These are phyloP conservation scores for Sphaerobolus stellatus DNA, from an alignment of 1,284 basidiomycete species.

Conservation along the genomic window DNA sequence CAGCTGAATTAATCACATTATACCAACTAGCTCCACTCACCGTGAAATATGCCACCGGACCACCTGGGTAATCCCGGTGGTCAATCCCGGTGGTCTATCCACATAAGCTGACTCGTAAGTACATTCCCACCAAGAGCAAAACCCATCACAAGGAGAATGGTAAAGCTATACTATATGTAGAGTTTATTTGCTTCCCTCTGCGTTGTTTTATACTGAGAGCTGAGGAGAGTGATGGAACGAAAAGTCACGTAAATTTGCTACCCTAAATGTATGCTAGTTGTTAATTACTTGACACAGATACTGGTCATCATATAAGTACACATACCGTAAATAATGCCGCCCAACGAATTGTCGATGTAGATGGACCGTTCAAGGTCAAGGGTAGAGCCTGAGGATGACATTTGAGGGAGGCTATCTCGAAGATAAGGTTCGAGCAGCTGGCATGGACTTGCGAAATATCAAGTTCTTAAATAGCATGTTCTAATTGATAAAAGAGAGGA, in stretches of 20 bases:
- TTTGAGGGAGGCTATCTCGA: too few species aligned
- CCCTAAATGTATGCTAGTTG: conserved; percentile 17
- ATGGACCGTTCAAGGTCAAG: conserved; percentile 27
- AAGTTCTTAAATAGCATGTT: too few species aligned
- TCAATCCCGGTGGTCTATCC: too few species aligned
- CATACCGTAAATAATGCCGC: conserved; percentile 28
- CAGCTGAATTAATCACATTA: conserved; percentile 28
- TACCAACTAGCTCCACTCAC: conserved; percentile 15
- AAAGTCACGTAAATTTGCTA: conserved; percentile 25
- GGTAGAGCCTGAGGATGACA: too few species aligned
- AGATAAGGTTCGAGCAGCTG: too few species aligned
- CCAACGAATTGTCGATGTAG: conserved; percentile 27
- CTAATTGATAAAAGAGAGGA: too few species aligned
- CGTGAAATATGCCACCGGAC: conserved; percentile 23
- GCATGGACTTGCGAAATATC: too few species aligned
- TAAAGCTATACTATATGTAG: conserved; percentile 25
- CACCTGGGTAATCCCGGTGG: conserved; percentile 25
- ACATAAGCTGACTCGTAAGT: conserved; percentile 24
- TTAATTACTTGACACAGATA: conserved; percentile 2
- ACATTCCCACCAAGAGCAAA: conserved; percentile 24
- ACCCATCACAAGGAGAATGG: conserved; percentile 24
- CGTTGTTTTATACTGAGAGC: conserved; percentile 10
- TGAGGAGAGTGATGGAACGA: conserved; percentile 21
- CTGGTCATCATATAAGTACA: too few species aligned
- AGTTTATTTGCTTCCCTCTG: conserved; percentile 11